Conservation (phyloP, 768 basidiomycete genomes). For the Boletus vinaceobasis region DNA sequence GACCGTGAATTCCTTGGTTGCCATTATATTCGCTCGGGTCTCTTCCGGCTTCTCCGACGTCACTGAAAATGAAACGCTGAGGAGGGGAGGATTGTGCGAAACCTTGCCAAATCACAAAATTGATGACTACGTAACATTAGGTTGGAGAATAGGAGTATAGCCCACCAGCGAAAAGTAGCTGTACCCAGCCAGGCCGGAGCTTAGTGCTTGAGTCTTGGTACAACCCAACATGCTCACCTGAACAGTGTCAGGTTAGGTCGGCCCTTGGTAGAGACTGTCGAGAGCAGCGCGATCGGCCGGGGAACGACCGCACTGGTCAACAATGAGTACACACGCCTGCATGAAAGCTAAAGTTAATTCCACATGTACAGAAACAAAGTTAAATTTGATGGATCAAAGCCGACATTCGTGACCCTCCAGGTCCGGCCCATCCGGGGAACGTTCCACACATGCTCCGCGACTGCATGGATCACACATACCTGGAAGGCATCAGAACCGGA, state of each 20-base stretch:
- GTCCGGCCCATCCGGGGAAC: background rate
- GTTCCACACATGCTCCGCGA: slow-evolving; percentile 1
- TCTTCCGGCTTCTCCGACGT: slow-evolving; percentile 50
- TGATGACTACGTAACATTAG: slow-evolving; percentile 9
- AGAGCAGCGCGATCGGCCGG: slow-evolving; percentile 61
- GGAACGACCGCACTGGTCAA: slow-evolving; percentile 59
- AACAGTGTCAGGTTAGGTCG: slow-evolving; percentile 63
- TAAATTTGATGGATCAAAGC: slow-evolving; percentile 12
- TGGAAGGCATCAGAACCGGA: slow-evolving; percentile 31
- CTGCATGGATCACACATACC: slow-evolving; percentile 20
- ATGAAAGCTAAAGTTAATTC: slow-evolving; percentile 21
- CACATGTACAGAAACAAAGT: slow-evolving; percentile 16
- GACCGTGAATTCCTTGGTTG: slow-evolving; percentile 65
- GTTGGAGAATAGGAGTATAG: slow-evolving; percentile 12
- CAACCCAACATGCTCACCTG: slow-evolving; percentile 41
- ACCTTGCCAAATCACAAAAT: slow-evolving; percentile 31
- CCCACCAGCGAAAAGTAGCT: slow-evolving; percentile 64
- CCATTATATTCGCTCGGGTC: slow-evolving; percentile 61
- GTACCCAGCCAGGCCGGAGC: slow-evolving; percentile 4
- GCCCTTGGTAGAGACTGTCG: slow-evolving; percentile 50
- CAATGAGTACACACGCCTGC: slow-evolving; percentile 43
- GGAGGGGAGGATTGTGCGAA: slow-evolving; percentile 60
- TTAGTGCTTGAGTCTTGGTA: slow-evolving; percentile 9
- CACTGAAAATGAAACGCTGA: slow-evolving; percentile 58
- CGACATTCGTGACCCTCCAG: background rate